Evolutionary conservation across 2,329 filamentous ascomycete genomes (phyloP).

Genomic region (Samsoniella hepiali): DNA sequence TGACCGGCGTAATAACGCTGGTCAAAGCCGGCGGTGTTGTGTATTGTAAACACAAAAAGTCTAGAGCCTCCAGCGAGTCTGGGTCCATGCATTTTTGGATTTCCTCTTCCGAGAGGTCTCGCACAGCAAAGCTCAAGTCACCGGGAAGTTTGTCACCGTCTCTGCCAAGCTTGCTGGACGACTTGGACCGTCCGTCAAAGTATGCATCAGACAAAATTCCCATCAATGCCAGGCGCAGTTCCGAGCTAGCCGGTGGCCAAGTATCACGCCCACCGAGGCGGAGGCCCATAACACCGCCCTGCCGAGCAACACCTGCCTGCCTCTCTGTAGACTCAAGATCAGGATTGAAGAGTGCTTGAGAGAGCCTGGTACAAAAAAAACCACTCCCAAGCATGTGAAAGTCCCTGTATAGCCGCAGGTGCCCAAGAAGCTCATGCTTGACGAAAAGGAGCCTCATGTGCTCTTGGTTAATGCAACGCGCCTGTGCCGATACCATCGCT

Average conservation of each 20-base stretch:
- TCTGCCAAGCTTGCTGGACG: conserved; percentile 29
- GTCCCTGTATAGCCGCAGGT: conserved; percentile 70
- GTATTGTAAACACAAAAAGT: conserved; percentile 87
- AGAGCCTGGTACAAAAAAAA: conserved; percentile 74
- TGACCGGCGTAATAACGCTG: conserved; percentile 66
- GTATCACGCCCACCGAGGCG: conserved; percentile 75
- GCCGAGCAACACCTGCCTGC: conserved; percentile 63
- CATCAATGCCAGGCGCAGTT: conserved; percentile 84
- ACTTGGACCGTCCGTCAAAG: conserved; percentile 27
- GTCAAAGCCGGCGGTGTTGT: conserved; percentile 69
- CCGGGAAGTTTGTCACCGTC: conserved; percentile 51
- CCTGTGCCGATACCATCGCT: conserved; percentile 70
- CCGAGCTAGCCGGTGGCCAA: conserved; percentile 93
- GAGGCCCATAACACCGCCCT: conserved; percentile 73
- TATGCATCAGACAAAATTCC: conserved; percentile 79
- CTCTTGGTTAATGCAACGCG: conserved; percentile 71
- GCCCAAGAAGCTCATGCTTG: conserved; percentile 65
- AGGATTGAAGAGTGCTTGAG: conserved; percentile 80
- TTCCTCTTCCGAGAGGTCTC: conserved; percentile 73
- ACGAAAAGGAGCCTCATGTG: conserved; percentile 74
- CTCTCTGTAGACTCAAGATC: conserved; percentile 77
- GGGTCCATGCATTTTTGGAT: conserved; percentile 81
- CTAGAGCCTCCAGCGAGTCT: conserved; percentile 79
- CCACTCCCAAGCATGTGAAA: conserved; percentile 86
- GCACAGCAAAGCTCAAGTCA: conserved; percentile 77